Conservation (phyloP, 305 asterid species). For the Solanum hybrid region DNA sequence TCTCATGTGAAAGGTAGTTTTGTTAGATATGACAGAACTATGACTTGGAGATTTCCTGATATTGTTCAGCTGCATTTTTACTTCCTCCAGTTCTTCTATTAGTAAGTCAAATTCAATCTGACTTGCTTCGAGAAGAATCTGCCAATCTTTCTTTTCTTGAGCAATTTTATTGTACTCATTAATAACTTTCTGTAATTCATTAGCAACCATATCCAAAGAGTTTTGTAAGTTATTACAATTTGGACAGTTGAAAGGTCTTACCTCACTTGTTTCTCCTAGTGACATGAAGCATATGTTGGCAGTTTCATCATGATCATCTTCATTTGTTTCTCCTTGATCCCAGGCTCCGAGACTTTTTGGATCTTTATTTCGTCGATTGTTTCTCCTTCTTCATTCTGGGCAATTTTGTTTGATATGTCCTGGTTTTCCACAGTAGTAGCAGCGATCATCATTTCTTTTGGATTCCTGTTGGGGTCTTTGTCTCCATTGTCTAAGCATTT, state of each 20-base stretch:
- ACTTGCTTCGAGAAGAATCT: no score
- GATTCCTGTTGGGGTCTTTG: not conserved
- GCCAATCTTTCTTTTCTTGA: not conserved
- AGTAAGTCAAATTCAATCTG: not conserved
- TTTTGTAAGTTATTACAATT: not conserved
- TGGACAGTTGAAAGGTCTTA: not conserved
- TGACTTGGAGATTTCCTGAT: no score
- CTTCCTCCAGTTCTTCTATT: no score
- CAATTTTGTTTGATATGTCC: not conserved
- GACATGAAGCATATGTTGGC: not conserved
- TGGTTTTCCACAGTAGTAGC: not conserved
- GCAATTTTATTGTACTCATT: not conserved
- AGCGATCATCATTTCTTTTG: not conserved
- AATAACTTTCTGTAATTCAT: no score
- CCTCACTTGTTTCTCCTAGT: not conserved
- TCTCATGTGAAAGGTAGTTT: no score
- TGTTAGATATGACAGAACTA: no score
- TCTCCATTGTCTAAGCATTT: not conserved
- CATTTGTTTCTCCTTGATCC: not conserved
- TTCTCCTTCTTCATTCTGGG: not conserved
- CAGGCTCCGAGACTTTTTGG: not conserved
- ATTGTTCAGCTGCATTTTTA: not conserved
- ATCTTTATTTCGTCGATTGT: no score
- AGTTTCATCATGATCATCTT: not conserved
- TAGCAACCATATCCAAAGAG: not conserved